phyloP scores from a whole-genome alignment of 225 moss, liverwort and hornwort species.

The Physcomitrium patens region DNA sequence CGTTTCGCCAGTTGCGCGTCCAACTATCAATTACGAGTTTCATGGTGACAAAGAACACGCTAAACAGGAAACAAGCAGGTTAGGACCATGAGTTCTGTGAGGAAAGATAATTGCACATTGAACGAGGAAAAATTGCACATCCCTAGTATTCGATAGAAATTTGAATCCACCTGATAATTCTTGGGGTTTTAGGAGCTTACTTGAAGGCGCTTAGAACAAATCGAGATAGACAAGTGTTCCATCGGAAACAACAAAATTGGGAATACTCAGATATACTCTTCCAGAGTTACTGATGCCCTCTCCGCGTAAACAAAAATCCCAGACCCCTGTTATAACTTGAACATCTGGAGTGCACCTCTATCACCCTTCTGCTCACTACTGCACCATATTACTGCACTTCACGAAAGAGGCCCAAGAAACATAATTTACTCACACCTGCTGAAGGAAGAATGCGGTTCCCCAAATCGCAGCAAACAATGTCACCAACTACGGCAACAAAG shows the following conservation, averaged over 20 bases:
- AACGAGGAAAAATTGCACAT: not conserved
- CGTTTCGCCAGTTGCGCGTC: not conserved
- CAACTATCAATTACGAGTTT: slow-evolving; percentile 7
- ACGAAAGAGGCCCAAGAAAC: no score
- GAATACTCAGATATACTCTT: slow-evolving; percentile 1
- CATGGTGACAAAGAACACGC: slow-evolving; percentile 11
- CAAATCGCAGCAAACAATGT: no score
- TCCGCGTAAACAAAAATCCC: no score
- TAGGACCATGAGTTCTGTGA: not conserved
- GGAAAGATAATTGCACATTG: not conserved
- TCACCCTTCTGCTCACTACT: no score
- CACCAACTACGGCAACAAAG: no score
- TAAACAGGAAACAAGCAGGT: not conserved
- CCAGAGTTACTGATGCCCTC: no score
- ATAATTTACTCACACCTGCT: no score
- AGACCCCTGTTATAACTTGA: no score
- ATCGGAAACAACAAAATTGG: not conserved
- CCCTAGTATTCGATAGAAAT: not conserved
- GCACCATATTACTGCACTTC: no score
- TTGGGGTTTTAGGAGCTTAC: not conserved
- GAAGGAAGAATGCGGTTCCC: no score
- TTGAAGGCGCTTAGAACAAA: slow-evolving; percentile 3
- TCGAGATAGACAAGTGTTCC: not conserved
- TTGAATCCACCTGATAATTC: not conserved
- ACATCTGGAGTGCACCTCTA: no score